Conservation (phyloP, 2,329 filamentous ascomycete species). For the Alternaria triticimaculans region DNA sequence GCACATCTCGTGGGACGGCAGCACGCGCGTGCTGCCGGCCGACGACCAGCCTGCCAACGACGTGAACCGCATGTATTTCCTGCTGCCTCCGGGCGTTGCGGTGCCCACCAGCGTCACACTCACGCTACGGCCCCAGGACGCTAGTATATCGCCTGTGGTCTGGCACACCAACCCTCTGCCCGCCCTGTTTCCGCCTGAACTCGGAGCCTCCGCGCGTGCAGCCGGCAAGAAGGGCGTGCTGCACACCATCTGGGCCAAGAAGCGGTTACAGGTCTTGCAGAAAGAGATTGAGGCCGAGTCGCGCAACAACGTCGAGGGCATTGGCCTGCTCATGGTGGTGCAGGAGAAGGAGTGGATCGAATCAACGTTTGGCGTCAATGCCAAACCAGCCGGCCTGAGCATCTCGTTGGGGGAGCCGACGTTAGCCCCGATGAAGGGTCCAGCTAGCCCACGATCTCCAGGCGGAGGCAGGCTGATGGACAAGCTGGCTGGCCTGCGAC, state of each 20-base stretch:
- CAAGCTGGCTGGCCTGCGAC: slow-evolving; percentile 78
- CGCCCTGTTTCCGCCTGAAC: slow-evolving; percentile 80
- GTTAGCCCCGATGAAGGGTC: slow-evolving; percentile 59
- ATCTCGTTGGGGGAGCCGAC: slow-evolving; percentile 46
- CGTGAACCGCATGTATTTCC: slow-evolving; percentile 75
- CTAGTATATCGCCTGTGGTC: slow-evolving; percentile 50
- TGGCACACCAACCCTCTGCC: slow-evolving; percentile 79
- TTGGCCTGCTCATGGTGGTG: slow-evolving; percentile 82
- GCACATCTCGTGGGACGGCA: slow-evolving; percentile 85
- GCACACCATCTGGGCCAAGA: slow-evolving; percentile 90
- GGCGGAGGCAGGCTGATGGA: slow-evolving; percentile 75
- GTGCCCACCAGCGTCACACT: slow-evolving; percentile 78
- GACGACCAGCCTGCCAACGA: slow-evolving; percentile 61
- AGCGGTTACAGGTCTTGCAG: slow-evolving; percentile 75
- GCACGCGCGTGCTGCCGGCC: slow-evolving; percentile 72
- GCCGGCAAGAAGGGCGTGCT: slow-evolving; percentile 80
- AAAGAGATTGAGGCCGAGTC: slow-evolving; percentile 78
- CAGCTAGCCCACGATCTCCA: slow-evolving; percentile 66
- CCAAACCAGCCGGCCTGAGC: slow-evolving; percentile 51
- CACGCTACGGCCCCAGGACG: slow-evolving; percentile 57
- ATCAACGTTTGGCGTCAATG: slow-evolving; percentile 73
- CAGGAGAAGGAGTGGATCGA: slow-evolving; percentile 88
- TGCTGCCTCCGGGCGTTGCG: slow-evolving; percentile 74
- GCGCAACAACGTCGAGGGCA: slow-evolving; percentile 76
- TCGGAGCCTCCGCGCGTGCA: slow-evolving; percentile 70